Base-by-base conservation (phyloP, 1,284 basidiomycete species). In the Puccinia triticina region DNA sequence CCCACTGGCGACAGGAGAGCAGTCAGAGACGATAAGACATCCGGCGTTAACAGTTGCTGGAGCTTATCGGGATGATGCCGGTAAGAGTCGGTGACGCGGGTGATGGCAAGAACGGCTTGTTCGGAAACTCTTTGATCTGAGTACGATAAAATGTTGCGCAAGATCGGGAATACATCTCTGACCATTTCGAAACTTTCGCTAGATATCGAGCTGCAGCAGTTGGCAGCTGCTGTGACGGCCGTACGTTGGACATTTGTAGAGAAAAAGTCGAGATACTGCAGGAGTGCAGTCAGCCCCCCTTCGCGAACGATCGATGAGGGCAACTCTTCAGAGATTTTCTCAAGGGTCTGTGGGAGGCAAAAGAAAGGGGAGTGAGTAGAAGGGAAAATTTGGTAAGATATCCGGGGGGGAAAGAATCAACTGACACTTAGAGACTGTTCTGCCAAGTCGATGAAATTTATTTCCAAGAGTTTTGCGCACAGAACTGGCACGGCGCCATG, bases 321-420 rank as follows among this genome's bases (percentile, higher is more conserved):
- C 85, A 95, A 94, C 87, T 97, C 96, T 87, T 95, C 94, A 0
- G 95, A 96, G 66, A 98, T 95, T 89, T 98, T 98, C 88, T 97
- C 95, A 88, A 98, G 90, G 0, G 95, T 98, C 95, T 96, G 40
- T 43, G 86, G 21, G 77, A 85, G 77, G 69, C 29, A 69, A 84
- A 84, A 37, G 29, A 11, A 55, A 40, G 18, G 18, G 14, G 26
- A 46, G 8, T 53, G 86, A 84, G 86, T 85, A 40, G 77, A 82
- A 67, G 67, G 53, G 46, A 67, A 43, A 29, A n/a, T n/a, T n/a
- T n/a, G n/a, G 71, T 43, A 43, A 43, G 55, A 23, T 23, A 57
- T 18, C 23, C 55, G 26, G 55, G 55, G 26, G 21, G n/a, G n/a
- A n/a, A n/a, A n/a, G n/a, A 57, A 57, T 43, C 40, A 46, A 91